These are phyloP conservation scores for Eucalyptus virginea DNA, from an alignment of 345 rosid species.

Conservation along the genomic window DNA sequence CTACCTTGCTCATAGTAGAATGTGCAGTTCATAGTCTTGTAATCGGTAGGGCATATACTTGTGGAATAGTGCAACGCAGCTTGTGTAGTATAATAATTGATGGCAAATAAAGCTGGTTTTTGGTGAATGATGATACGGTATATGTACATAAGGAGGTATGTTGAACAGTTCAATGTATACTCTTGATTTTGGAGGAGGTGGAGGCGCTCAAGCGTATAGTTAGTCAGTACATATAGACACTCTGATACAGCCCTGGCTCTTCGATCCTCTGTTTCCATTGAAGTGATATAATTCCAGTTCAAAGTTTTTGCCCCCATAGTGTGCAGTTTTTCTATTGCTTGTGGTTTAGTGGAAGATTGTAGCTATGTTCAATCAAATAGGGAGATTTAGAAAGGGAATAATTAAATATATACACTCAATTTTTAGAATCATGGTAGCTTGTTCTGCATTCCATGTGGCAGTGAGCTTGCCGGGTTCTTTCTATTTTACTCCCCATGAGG, in stretches of 20 bases:
- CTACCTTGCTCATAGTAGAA: slow-evolving; percentile 41
- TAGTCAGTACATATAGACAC: not conserved
- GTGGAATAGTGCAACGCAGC: not conserved
- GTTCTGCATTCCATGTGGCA: not conserved
- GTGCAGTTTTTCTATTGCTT: not conserved
- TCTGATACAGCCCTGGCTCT: not conserved
- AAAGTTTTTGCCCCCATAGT: not conserved
- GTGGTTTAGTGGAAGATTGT: not conserved
- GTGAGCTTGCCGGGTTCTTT: not conserved
- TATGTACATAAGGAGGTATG: not conserved
- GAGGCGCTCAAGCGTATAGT: not conserved
- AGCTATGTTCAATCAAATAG: not conserved
- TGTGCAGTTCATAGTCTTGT: not conserved
- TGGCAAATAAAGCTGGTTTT: not conserved
- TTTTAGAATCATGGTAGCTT: not conserved
- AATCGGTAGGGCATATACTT: not conserved
- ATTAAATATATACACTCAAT: not conserved
- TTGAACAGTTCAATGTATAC: not conserved
- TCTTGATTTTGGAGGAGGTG: not conserved
- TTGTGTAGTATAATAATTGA: not conserved
- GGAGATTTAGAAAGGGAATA: not conserved
- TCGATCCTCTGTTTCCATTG: not conserved
- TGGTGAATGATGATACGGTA: not conserved
- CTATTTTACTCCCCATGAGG: not conserved
- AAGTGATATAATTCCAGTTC: not conserved